phyloP scores from a whole-genome alignment of 768 basidiomycete species.

The Butyriboletus loyo region DNA sequence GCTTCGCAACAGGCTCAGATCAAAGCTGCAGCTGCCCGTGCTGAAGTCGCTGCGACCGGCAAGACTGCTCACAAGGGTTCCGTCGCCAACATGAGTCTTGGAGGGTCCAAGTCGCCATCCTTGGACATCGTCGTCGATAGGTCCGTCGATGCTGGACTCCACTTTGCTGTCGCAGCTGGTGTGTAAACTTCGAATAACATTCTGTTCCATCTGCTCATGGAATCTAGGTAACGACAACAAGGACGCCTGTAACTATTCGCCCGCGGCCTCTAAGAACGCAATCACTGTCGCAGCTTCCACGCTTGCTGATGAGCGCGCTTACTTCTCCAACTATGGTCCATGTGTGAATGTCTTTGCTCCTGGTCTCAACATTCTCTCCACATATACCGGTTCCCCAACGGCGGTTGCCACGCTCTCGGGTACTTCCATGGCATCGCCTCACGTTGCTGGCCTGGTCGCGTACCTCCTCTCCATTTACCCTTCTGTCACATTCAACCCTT shows the following conservation, averaged over 20 bases:
- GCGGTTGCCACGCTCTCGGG: constrained; percentile 81
- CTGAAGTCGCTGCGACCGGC: constrained; percentile 69
- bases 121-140: constrained; percentile 83
- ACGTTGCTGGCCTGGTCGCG: constrained; percentile 84
- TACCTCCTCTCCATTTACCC: constrained; percentile 92
- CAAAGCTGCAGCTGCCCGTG: constrained; percentile 59
- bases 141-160: constrained; percentile 80
- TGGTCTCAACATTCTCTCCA: constrained; percentile 87
- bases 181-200: constrained; percentile 26
- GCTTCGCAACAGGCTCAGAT: constrained; percentile 53
- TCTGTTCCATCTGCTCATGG: neutral
- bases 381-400: constrained; percentile 62
- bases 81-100: constrained; percentile 96
- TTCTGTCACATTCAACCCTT: constrained; percentile 57
- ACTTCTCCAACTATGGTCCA: constrained; percentile 88
- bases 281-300: constrained; percentile 94
- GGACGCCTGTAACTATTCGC: constrained; percentile 91
- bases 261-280: constrained; percentile 83
- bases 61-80: constrained; percentile 89
- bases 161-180: constrained; percentile 97
- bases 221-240: constrained; percentile 72
- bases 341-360: constrained; percentile 96
- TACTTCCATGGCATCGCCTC: constrained; percentile 94
- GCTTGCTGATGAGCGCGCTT: constrained; percentile 74
- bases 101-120: constrained; percentile 86